These are phyloP conservation scores for Xylaria digitata DNA, from an alignment of 2,329 filamentous ascomycete genomes.

Conservation along the genomic window DNA sequence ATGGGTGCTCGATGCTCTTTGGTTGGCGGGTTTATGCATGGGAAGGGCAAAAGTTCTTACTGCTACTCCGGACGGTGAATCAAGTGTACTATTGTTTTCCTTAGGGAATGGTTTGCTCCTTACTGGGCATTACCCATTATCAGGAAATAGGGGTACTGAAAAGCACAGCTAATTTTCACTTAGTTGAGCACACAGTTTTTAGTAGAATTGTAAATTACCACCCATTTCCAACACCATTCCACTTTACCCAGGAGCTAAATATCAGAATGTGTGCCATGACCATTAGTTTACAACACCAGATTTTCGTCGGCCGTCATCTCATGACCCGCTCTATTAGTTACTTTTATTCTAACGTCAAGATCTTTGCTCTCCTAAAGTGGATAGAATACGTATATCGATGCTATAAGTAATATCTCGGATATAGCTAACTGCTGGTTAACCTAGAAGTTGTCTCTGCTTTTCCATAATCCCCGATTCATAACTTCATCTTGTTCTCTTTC, in stretches of 20 bases:
- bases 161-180: constrained; percentile 37
- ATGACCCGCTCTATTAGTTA: background rate
- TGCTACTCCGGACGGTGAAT: constrained; percentile 43
- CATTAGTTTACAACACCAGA: background rate
- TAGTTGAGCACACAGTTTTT: constrained; percentile 34
- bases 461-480: background rate
- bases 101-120: constrained; percentile 44
- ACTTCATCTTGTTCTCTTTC: constrained; percentile 9
- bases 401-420: too few species aligned
- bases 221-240: constrained; percentile 26
- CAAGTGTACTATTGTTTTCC: constrained; percentile 50
- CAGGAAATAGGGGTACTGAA: constrained; percentile 50
- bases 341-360: background rate
- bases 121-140: constrained; percentile 42
- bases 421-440: background rate
- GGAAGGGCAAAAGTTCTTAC: constrained; percentile 47
- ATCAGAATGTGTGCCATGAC: background rate
- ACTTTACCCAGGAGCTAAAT: constrained; percentile 3
- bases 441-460: background rate
- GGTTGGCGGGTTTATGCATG: constrained; percentile 44
- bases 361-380: background rate
- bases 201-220: constrained; percentile 39
- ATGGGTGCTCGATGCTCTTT: constrained; percentile 41
- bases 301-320: background rate
- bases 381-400: background rate